Evolutionary conservation across 2,329 filamentous ascomycete species (phyloP).

Genomic region (Aureobasidium leucospermi): DNA sequence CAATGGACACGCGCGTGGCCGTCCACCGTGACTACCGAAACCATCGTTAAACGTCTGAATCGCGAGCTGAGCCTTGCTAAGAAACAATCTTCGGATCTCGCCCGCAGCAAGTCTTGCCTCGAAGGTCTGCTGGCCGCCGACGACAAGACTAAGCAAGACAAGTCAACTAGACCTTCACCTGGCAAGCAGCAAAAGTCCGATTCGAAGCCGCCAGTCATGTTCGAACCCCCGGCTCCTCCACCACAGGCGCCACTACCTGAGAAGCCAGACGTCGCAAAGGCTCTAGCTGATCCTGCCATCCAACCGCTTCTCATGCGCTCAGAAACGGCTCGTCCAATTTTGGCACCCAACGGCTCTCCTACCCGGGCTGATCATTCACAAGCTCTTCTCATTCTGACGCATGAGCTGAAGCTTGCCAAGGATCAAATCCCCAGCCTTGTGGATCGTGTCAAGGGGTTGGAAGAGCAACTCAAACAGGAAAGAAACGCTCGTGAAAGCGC

Average conservation of each 20-base stretch:
- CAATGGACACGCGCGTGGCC: slow-evolving; percentile 76
- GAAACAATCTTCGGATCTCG: slow-evolving; percentile 78
- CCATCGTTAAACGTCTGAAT: slow-evolving; percentile 81
- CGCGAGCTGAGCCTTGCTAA: slow-evolving; percentile 84
- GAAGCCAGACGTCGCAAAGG: slow-evolving; percentile 66
- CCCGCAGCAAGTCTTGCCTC: slow-evolving; percentile 74
- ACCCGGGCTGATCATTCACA: slow-evolving; percentile 53
- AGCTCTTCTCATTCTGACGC: slow-evolving; percentile 77
- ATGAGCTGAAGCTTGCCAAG: slow-evolving; percentile 75
- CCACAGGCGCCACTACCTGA: slow-evolving; percentile 90
- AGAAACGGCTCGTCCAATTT: slow-evolving; percentile 63
- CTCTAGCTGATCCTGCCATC: slow-evolving; percentile 37
- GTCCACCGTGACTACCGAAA: slow-evolving; percentile 84
- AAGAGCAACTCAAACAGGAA: slow-evolving; percentile 71
- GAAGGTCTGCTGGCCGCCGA: slow-evolving; percentile 69
- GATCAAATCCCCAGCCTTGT: slow-evolving; percentile 81
- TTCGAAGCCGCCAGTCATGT: slow-evolving; percentile 61
- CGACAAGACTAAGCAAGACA: slow-evolving; percentile 40
- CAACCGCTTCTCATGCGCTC: slow-evolving; percentile 63
- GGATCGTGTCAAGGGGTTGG: slow-evolving; percentile 70
- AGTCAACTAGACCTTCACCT: slow-evolving; percentile 36
- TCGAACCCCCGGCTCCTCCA: slow-evolving; percentile 87
- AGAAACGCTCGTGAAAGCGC: slow-evolving; percentile 73
- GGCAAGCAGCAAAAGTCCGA: slow-evolving; percentile 59
- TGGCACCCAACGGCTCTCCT: slow-evolving; percentile 48